Evolutionary conservation across 805 yeast species (phyloP), one percentile per base, ranked within the genome.

Genomic region (Metschnikowia cubensis): DNA sequence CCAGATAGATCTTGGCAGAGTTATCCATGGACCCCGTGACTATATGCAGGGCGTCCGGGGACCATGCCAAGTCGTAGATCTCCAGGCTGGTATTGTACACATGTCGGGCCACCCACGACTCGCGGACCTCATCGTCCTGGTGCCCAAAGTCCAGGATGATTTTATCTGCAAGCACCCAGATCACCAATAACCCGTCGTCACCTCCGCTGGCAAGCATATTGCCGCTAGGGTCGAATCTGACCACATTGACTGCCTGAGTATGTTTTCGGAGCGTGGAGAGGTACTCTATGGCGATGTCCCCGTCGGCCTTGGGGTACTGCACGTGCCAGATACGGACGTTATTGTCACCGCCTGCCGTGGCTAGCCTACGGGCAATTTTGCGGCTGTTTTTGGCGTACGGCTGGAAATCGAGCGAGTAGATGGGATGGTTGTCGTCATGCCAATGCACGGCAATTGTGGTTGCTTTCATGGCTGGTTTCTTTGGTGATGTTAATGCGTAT

Each of bases 11-110:
- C 42, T 96, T 73, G 10, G 90, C 80, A 6, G 82, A 75, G 59
- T 89, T 89, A 67, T 94, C 98, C 89, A 92, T 89, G 14, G 96
- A 84, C 0, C 96, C 98, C 6, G 94, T 82, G n/a, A 87, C 82
- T 29, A 94, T 74, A 61, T 78, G 85, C 50, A 73, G 75, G 1
- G 86, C 82, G 60, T 87, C 87, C 0, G 98, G 97, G 2, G 96
- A 87, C 99, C 99, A 94, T 18, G 88, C 80, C 2, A 94, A 65
- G 64, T 94, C 99, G 66, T 92, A 91, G 35, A 94, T 83, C 65
- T 94, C 99, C 35, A 87, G 78, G 1, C 83, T 74, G 2, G 81
- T 69, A 33, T 89, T 70, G 56, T 84, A 76, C 7, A 84, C 77
- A 44, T 76, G 77, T 45, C 79, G 77, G 34, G 85, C 71, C 13